phyloP scores from a whole-genome alignment of 1,284 basidiomycete genomes.

The Cerioporus squamosus region DNA sequence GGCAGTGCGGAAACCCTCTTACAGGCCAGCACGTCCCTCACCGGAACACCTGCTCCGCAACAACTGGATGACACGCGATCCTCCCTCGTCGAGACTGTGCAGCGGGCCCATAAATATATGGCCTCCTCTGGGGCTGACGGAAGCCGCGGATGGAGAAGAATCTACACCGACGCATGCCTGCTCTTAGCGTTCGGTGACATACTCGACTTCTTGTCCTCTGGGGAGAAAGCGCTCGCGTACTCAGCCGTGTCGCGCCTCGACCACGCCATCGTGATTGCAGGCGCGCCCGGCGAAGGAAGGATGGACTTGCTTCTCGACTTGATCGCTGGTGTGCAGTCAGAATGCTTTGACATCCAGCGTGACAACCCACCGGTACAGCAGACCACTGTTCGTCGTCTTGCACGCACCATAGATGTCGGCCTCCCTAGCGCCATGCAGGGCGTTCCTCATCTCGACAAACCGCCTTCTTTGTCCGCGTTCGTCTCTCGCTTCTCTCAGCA shows the following conservation, averaged over 20 bases:
- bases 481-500: constrained; percentile 34
- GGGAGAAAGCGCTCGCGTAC: constrained; percentile 30
- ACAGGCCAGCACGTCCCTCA: constrained; percentile 6
- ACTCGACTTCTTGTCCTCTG: constrained; percentile 27
- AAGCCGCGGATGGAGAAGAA: constrained; percentile 50
- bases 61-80: neutral
- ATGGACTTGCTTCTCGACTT: constrained; percentile 63
- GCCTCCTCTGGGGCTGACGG: constrained; percentile 6
- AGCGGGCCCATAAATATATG: constrained; percentile 32
- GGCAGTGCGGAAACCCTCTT: constrained; percentile 4
- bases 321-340: constrained; percentile 52
- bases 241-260: constrained; percentile 69
- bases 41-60: neutral
- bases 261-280: constrained; percentile 83
- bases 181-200: constrained; percentile 52
- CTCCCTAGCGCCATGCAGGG: constrained; percentile 12
- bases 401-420: neutral
- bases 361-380: neutral
- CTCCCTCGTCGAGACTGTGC: constrained; percentile 26
- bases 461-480: constrained; percentile 65
- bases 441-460: constrained; percentile 42
- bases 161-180: constrained; percentile 71
- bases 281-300: constrained; percentile 68
- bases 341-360: constrained; percentile 9
- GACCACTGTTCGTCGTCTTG: neutral